Evolutionary conservation across 2,329 filamentous ascomycete species (phyloP), one percentile per base, ranked within the genome.

Genomic region (Botrytis tulipae): DNA sequence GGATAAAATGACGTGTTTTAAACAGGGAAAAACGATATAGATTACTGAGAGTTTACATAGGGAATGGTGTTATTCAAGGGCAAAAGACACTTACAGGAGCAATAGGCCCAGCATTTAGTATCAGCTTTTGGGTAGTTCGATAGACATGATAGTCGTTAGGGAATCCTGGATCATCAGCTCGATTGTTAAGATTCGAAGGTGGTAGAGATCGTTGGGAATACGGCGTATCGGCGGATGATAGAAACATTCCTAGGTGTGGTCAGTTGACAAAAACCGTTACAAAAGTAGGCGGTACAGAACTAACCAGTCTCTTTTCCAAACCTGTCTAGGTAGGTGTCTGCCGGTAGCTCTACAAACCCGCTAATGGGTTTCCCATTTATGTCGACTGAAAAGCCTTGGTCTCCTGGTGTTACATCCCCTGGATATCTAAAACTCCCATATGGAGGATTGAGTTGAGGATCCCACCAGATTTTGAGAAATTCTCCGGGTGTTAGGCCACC

Each of bases 251-350:
- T 72, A 25, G n/a, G 2, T n/a, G 22, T 18, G 32, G 40, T 35
- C 46, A 44, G 35, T 16, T 40, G 22, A 40, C 25, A 18, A 14
- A 14, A 40, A 2, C 12, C 1, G 10, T 25, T 37, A 29, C 3
- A 22, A 18, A 14, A 14, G 16, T 46, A 1, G 7, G 8, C 1
- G n/a, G 5, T 18, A 40, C 18, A 4, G 20, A 40, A 72, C 70
- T 10, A 48, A 73, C 71, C 71, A 29, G 66, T 57, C 25, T 63
- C 44, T 63, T 73, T 66, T 20, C 71, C 71, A 70, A 73, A 73
- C 9, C 71, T 66, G 46, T 73, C 71, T 25, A 73, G 10, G 3
- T 70, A 32, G 2, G 71, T 73, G 10, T 66, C 40, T 6, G 44
- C 6, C 16, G 37, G 48, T 1, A 73, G 40, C 2, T 61, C 32